A percentile compares a stretch with the other conserved stretches of the same genome.
phyloP scores from a whole-genome alignment of 1,284 basidiomycete genomes.

The Cryptococcus floricola region DNA sequence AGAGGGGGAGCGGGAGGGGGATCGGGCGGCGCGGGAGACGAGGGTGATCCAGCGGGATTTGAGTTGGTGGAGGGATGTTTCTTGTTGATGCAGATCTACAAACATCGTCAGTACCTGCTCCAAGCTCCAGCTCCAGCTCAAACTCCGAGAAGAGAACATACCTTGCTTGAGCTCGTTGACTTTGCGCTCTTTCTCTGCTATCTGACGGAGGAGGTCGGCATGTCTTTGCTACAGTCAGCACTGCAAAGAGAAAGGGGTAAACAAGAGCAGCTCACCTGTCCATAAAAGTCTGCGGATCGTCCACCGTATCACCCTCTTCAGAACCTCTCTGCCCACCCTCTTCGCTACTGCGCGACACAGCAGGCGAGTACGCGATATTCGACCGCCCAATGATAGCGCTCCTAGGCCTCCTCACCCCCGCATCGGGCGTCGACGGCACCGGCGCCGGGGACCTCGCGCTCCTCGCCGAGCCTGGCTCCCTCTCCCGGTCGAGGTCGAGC shows the following conservation, averaged over 20 bases:
- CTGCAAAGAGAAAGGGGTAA: neutral
- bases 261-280: conserved; percentile 9
- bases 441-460: neutral
- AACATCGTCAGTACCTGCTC: neutral
- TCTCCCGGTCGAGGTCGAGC: neutral
- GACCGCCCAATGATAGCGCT: conserved; percentile 3
- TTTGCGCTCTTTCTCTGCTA: conserved; percentile 39
- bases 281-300: conserved; percentile 8
- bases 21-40: conserved; percentile 22
- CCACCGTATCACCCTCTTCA: neutral
- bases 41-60: conserved; percentile 36
- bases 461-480: neutral
- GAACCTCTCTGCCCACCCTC: neutral
- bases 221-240: conserved; percentile 23
- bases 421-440: conserved; percentile 4
- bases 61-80: conserved; percentile 32
- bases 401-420: neutral
- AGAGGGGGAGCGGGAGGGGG: conserved; percentile 9
- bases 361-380: conserved; percentile 16
- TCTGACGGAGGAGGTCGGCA: conserved; percentile 36
- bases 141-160: conserved; percentile 1
- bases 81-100: conserved; percentile 36
- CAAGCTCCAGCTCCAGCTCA: too few relatives aligned
- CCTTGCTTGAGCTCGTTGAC: conserved; percentile 42
- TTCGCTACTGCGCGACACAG: neutral